Conservation (phyloP, 2,329 filamentous ascomycete genomes). For the Zalaria obscura region DNA sequence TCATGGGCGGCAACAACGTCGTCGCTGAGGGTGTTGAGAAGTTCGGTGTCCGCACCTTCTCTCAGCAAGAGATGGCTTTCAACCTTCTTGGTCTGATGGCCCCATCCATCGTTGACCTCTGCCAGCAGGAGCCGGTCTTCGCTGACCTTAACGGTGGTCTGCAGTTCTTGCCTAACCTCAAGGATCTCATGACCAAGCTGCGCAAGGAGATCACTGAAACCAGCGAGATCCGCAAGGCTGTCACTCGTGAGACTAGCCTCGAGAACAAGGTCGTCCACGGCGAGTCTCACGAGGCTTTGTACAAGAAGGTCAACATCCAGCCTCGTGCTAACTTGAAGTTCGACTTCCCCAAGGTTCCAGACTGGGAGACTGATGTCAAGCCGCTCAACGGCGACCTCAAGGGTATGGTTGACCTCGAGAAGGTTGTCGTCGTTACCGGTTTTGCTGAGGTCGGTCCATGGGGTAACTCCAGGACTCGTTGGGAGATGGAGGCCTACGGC, state of each 20-base stretch:
- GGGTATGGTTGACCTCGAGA: constrained; percentile 97
- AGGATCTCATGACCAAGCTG: constrained; percentile 83
- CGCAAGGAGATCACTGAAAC: constrained; percentile 92
- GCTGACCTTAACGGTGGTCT: constrained; percentile 95
- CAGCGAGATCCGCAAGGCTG: constrained; percentile 81
- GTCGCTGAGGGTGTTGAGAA: constrained; percentile 94
- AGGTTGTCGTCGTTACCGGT: constrained; percentile 93
- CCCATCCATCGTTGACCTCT: constrained; percentile 83
- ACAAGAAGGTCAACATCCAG: constrained; percentile 87
- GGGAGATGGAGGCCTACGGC: constrained; percentile 98
- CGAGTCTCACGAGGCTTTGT: constrained; percentile 77
- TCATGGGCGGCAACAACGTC: constrained; percentile 97
- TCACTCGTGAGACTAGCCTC: constrained; percentile 87
- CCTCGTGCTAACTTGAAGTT: constrained; percentile 97
- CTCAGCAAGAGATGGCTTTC: constrained; percentile 99
- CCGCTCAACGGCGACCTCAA: constrained; percentile 79
- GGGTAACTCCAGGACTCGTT: constrained; percentile 95
- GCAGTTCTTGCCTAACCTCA: constrained; percentile 92
- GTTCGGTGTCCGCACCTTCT: constrained; percentile 95
- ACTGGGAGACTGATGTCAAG: constrained; percentile 84
- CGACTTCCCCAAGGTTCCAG: constrained; percentile 77
- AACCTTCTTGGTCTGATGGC: constrained; percentile 95
- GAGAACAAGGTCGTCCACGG: constrained; percentile 98
- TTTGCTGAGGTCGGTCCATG: constrained; percentile 94
- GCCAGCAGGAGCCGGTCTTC: constrained; percentile 89